Evolutionary conservation across 768 basidiomycete species (phyloP), one percentile per base, ranked within the genome.

Genomic region (Tylopilus vinaceipallidus): DNA sequence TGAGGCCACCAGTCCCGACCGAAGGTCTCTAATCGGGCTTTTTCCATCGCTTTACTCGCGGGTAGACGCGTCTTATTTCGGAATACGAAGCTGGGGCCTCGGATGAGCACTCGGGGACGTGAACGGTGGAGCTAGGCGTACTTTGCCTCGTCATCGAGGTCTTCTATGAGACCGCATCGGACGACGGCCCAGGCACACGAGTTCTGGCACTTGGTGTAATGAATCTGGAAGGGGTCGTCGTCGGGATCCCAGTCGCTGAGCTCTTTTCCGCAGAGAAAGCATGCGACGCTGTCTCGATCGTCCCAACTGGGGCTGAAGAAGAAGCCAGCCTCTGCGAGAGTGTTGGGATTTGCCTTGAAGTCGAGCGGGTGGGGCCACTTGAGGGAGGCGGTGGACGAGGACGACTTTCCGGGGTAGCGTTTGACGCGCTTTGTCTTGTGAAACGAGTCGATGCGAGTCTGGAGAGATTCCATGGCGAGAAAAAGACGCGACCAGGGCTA

Each of bases 261-360:
- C 53, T 86, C 76, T 59, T 94, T 90, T 38, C 75, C 77, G 71
- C 95, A 98, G 55, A 86, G 71, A 65, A 86, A 97, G 66, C 95
- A 98, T 4, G 79, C 75, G 19, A 88, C 92, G 58, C 81, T 84
- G 68, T 94, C 91, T 14, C 73, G 73, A 52, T 86, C 83, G 20
- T 82, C 79, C 50, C 73, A 71, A 55, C 78, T 80, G 0, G 91
- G 91, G 54, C 75, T 75, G 69, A 78, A 94, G 75, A 82, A 95
- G 72, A 95, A 98, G 9, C 95, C 95, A 3, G 95, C 95, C 56
- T 87, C 83, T 2, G 95, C 87, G 14, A 98, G 81, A 4, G 79
- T 75, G 45, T 77, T 69, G 1, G 94, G 84, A 43, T 81, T 93
- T 39, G 94, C 86, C 43, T 71, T 69, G 65, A 82, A 89, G 16